Percentiles rank a stretch among this genome's conserved stretches.
phyloP scores from a whole-genome alignment of 2,329 filamentous ascomycete species.

The Leptographium flavum region DNA sequence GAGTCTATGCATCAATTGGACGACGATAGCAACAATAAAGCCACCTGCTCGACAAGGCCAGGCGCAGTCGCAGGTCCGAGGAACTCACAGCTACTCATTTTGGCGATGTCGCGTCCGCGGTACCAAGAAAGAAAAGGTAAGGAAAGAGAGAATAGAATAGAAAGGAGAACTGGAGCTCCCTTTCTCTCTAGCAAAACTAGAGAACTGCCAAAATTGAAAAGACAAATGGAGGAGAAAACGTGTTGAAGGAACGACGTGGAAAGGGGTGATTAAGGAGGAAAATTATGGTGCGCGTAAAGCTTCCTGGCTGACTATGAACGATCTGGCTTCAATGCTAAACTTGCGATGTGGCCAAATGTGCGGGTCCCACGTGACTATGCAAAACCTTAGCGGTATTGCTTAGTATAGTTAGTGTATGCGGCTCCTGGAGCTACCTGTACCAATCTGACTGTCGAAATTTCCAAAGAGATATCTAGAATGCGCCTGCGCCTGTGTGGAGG shows the following conservation, averaged over 20 bases:
- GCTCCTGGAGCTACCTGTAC: background rate
- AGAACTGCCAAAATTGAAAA: background rate
- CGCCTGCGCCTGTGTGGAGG: background rate
- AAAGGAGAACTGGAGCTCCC: constrained; percentile 2
- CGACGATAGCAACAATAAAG: no score
- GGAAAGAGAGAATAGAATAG: background rate
- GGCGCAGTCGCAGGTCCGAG: background rate
- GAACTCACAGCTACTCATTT: constrained; percentile 24
- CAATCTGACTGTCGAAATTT: background rate
- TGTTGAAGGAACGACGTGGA: constrained; percentile 4
- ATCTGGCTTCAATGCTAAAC: constrained; percentile 17
- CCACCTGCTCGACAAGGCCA: background rate
- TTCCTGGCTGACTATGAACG: constrained; percentile 9
- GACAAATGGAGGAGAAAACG: background rate
- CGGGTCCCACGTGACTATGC: constrained; percentile 10
- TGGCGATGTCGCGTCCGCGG: constrained; percentile 10
- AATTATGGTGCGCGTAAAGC: constrained; percentile 2
- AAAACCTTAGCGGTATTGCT: no score
- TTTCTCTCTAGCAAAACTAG: background rate
- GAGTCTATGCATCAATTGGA: no score
- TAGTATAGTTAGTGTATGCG: no score
- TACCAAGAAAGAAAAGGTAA: background rate
- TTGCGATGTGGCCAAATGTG: constrained; percentile 15
- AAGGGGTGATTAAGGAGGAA: constrained; percentile 2
- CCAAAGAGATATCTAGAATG: no score